Evolutionary conservation across 2,329 filamentous ascomycete genomes (phyloP).

Genomic region (Stemphylium vesicarium): DNA sequence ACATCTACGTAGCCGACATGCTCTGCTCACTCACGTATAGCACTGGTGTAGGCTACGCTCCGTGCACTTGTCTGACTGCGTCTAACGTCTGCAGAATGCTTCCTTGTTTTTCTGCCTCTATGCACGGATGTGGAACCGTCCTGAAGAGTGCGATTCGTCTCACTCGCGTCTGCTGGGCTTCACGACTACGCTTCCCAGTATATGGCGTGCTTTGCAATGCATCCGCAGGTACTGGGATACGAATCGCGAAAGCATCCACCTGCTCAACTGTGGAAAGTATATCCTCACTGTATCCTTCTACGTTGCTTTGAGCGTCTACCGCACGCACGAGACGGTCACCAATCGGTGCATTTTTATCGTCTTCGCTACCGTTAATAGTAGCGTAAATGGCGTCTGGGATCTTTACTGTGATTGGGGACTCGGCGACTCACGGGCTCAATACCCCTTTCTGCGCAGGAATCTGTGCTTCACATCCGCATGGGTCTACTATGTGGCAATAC

Average conservation of each 20-base stretch:
- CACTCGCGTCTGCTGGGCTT: constrained; percentile 84
- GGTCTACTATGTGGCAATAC: constrained; percentile 83
- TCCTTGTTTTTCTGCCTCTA: constrained; percentile 88
- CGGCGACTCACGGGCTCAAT: background rate
- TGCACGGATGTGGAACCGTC: constrained; percentile 72
- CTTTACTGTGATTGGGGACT: background rate
- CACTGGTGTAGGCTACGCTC: constrained; percentile 69
- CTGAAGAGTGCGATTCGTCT: constrained; percentile 77
- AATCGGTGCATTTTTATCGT: constrained; percentile 84
- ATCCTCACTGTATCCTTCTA: constrained; percentile 70
- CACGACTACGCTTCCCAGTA: constrained; percentile 76
- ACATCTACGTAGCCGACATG: constrained; percentile 95
- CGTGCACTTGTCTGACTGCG: background rate
- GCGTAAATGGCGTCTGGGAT: background rate
- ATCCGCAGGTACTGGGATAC: constrained; percentile 86
- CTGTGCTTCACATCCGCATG: constrained; percentile 53
- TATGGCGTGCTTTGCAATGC: constrained; percentile 88
- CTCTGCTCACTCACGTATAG: constrained; percentile 88
- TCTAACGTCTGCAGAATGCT: constrained; percentile 68
- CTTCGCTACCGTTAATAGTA: constrained; percentile 71
- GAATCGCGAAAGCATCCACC: constrained; percentile 81
- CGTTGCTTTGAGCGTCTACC: background rate
- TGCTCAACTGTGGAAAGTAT: constrained; percentile 90
- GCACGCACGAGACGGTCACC: constrained; percentile 65
- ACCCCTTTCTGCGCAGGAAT: background rate